Percentiles rank a stretch among this genome's conserved stretches.
phyloP scores from a whole-genome alignment of 2,329 filamentous ascomycete genomes.

The Ophiostoma australiae region DNA sequence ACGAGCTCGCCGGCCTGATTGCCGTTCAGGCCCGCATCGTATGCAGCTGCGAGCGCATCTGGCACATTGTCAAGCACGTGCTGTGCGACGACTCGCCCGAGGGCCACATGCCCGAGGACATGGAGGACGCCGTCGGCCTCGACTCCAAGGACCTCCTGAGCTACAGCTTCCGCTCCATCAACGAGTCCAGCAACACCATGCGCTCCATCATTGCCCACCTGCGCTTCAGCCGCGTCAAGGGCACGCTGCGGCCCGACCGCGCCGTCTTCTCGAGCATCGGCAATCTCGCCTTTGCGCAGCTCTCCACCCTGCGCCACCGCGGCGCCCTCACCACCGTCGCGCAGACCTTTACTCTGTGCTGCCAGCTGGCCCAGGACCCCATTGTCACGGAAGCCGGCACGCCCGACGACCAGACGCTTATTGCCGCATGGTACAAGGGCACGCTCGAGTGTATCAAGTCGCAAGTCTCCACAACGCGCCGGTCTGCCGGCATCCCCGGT shows the following conservation, averaged over 20 bases:
- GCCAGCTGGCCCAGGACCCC: slow-evolving; percentile 54
- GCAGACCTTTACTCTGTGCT: slow-evolving; percentile 78
- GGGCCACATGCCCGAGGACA: slow-evolving; percentile 71
- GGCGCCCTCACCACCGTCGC: slow-evolving; percentile 93
- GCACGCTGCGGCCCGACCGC: slow-evolving; percentile 45
- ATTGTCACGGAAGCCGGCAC: slow-evolving; percentile 33
- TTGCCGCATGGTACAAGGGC: slow-evolving; percentile 68
- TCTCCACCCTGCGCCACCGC: slow-evolving; percentile 77
- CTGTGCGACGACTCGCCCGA: slow-evolving; percentile 94
- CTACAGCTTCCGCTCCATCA: slow-evolving; percentile 91
- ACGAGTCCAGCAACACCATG: slow-evolving; percentile 80
- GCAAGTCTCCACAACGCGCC: slow-evolving; percentile 75
- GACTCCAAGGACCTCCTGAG: slow-evolving; percentile 86
- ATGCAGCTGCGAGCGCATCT: slow-evolving; percentile 61
- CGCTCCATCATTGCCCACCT: slow-evolving; percentile 55
- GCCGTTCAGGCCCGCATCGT: slow-evolving; percentile 54
- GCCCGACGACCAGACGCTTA: slow-evolving; percentile 42
- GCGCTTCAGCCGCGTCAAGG: slow-evolving; percentile 43
- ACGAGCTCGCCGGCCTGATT: slow-evolving; percentile 37
- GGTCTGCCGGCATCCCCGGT: slow-evolving; percentile 87
- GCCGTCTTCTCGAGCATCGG: slow-evolving; percentile 63
- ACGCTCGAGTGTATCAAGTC: slow-evolving; percentile 66
- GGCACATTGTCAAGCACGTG: slow-evolving; percentile 68
- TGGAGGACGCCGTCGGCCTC: slow-evolving; percentile 64
- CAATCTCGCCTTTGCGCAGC: slow-evolving; percentile 70